These are phyloP conservation scores for Globisporangium yorkense DNA, from an alignment of 352 stramenopile genomes.

Conservation along the genomic window DNA sequence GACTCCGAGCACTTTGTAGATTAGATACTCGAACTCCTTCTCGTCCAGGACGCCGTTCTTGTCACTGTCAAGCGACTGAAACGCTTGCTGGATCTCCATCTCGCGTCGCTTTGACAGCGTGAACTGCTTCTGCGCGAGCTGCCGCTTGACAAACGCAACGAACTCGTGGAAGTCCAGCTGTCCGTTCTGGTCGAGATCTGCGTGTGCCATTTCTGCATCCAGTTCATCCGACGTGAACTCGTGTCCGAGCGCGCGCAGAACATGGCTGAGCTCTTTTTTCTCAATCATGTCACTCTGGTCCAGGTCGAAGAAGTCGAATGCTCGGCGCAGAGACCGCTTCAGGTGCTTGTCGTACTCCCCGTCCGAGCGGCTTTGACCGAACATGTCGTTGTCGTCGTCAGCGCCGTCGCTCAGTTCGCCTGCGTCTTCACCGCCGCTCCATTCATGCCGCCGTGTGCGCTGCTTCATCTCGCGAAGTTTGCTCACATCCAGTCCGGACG, in stretches of 20 bases:
- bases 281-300: constrained; percentile 68
- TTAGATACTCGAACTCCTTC: constrained; percentile 70
- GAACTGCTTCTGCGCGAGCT: constrained; percentile 53
- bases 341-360: constrained; percentile 53
- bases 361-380: constrained; percentile 32
- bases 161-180: constrained; percentile 78
- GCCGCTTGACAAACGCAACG: constrained; percentile 54
- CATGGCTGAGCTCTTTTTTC: constrained; percentile 55
- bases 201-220: constrained; percentile 43
- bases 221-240: constrained; percentile 69
- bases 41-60: constrained; percentile 63
- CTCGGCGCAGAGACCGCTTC: constrained; percentile 49
- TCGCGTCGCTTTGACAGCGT: constrained; percentile 51
- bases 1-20: constrained; percentile 71
- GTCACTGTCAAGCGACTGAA: constrained; percentile 59
- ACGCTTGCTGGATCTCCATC: constrained; percentile 70
- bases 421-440: not conserved
- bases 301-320: constrained; percentile 78
- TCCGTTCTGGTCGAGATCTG: constrained; percentile 60
- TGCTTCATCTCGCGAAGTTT: constrained; percentile 29
- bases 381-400: constrained; percentile 17
- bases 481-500: constrained; percentile 38
- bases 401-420: constrained; percentile 9
- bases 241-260: constrained; percentile 61
- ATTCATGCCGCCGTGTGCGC: not conserved